A percentile compares a stretch with the other conserved stretches of the same genome.
Evolutionary conservation across 2,329 filamentous ascomycete genomes (phyloP).

Genomic region (Bipolaris bicolor): DNA sequence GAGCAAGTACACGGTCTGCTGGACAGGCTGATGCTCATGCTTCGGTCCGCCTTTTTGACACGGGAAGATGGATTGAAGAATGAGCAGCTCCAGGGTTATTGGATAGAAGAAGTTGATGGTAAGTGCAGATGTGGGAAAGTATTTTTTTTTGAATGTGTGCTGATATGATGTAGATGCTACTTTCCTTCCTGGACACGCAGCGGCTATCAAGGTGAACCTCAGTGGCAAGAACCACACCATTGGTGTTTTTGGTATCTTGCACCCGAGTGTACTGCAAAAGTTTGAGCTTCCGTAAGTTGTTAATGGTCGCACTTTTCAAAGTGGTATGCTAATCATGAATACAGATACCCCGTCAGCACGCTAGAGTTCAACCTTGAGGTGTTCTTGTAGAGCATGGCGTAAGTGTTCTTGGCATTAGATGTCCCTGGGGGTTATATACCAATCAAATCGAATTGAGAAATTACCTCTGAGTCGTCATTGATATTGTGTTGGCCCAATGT

Average conservation of each 20-base stretch:
- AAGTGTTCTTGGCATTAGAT: not conserved
- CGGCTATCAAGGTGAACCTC: conserved; percentile 79
- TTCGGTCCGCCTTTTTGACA: conserved; percentile 80
- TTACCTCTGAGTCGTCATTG: not conserved
- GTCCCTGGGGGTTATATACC: not conserved
- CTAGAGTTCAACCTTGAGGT: conserved; percentile 94
- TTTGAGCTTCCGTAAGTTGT: conserved; percentile 78
- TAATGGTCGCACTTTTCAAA: not conserved
- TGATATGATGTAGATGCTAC: conserved; percentile 67
- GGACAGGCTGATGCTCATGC: conserved; percentile 90
- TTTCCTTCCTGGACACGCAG: conserved; percentile 89
- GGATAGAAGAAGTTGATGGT: conserved; percentile 90
- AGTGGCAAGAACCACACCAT: conserved; percentile 76
- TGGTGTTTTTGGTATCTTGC: conserved; percentile 91
- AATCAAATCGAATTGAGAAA: not conserved
- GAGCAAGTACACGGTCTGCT: conserved; percentile 94
- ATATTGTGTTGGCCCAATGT: too few relatives aligned
- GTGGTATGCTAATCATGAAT: conserved; percentile 24
- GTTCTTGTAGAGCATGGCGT: conserved; percentile 67
- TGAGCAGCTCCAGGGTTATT: conserved; percentile 75
- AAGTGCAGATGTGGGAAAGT: conserved; percentile 31
- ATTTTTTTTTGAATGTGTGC: not conserved
- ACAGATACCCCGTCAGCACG: conserved; percentile 86
- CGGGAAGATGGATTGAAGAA: conserved; percentile 68
- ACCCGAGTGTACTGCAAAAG: conserved; percentile 90